A percentile compares a stretch with the other conserved stretches of the same genome.
Conservation (phyloP, 1,284 basidiomycete species). For the Sparassis latifolia region DNA sequence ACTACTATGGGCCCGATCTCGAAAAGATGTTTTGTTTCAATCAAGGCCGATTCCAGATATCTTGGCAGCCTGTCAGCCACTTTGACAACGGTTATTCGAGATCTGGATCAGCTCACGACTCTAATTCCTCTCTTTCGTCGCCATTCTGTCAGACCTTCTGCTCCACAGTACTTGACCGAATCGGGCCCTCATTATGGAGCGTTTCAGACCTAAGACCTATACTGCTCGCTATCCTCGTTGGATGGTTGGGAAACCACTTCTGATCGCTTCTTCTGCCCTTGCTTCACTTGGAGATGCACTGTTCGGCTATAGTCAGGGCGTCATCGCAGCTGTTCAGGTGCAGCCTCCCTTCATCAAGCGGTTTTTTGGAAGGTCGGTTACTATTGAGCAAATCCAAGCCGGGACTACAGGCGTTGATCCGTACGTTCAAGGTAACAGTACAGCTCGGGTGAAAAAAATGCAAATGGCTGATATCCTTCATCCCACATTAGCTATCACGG, state of each 20-base stretch:
- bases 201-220: conserved; percentile 27
- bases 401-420: conserved; percentile 39
- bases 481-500: conserved; percentile 37
- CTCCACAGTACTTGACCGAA: neutral
- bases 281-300: conserved; percentile 50
- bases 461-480: neutral
- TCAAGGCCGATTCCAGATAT: no score
- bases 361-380: conserved; percentile 39
- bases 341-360: conserved; percentile 44
- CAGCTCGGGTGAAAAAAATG: neutral
- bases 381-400: conserved; percentile 34
- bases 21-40: no score
- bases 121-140: no score
- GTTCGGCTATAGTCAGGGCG: conserved; percentile 50
- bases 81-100: no score
- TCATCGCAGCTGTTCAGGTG: conserved; percentile 44
- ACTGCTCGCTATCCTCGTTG: conserved; percentile 42
- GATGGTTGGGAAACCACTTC: conserved; percentile 44
- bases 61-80: no score
- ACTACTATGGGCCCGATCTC: no score
- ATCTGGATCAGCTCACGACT: no score
- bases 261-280: conserved; percentile 43
- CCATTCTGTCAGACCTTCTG: no score
- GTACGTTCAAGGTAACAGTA: conserved; percentile 36
- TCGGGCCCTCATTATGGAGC: conserved; percentile 1